Percentiles rank a stretch among this genome's conserved stretches.
phyloP scores from a whole-genome alignment of 352 stramenopile species.

The Sclerospora graminicola region DNA sequence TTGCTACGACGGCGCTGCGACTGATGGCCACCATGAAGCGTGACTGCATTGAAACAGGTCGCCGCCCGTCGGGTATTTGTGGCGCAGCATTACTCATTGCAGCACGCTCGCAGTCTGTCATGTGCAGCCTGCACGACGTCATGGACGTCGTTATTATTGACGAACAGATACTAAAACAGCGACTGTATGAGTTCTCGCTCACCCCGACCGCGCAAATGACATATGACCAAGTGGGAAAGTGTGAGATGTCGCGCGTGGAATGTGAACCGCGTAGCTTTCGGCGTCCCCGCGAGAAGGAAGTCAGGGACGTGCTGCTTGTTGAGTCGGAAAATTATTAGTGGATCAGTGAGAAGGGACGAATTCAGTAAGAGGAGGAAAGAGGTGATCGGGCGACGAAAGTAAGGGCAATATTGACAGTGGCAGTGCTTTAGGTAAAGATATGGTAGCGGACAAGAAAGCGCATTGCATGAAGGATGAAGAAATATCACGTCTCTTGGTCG shows the following conservation, averaged over 20 bases:
- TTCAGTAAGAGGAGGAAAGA: constrained; percentile 8
- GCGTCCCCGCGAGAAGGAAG: constrained; percentile 78
- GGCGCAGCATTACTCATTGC: too few relatives aligned
- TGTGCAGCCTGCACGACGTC: too few relatives aligned
- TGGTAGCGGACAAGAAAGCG: constrained; percentile 28
- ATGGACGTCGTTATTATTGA: constrained; percentile 94
- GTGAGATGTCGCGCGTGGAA: constrained; percentile 81
- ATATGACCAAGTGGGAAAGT: constrained; percentile 92
- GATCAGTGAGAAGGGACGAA: constrained; percentile 25
- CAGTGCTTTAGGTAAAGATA: too few relatives aligned
- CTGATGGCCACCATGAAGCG: constrained; percentile 97
- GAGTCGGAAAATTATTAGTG: constrained; percentile 60
- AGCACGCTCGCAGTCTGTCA: too few relatives aligned
- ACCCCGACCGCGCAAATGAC: constrained; percentile 92
- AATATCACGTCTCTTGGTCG: constrained; percentile 58
- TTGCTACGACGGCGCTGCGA: constrained; percentile 93
- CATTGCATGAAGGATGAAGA: constrained; percentile 67
- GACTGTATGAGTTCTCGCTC: constrained; percentile 95
- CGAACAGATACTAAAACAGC: constrained; percentile 92
- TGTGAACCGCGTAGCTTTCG: constrained; percentile 86
- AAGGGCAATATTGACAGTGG: constrained; percentile 24
- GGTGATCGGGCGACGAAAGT: constrained; percentile 13
- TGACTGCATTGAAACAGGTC: constrained; percentile 98
- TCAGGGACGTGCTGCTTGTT: constrained; percentile 86
- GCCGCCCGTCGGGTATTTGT: too few relatives aligned